Conservation (phyloP, 1,284 basidiomycete genomes). For the Pterula multifida region DNA sequence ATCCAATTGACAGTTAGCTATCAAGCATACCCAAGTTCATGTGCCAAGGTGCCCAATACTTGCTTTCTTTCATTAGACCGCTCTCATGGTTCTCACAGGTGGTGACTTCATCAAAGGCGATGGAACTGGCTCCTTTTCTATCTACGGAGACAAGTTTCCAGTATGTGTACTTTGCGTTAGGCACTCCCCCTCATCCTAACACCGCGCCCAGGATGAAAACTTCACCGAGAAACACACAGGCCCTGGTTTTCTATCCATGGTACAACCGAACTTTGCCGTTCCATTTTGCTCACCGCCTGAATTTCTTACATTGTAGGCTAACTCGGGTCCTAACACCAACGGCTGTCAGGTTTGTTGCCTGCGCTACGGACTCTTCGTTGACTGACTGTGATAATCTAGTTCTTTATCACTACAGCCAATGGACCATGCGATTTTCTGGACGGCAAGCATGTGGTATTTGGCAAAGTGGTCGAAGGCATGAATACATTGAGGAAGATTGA, state of each 20-base stretch:
- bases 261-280: conserved; percentile 20
- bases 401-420: conserved; percentile 93
- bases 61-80: conserved; percentile 1
- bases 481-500: conserved; percentile 90
- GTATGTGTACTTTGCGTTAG: conserved; percentile 27
- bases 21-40: conserved; percentile 59
- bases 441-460: conserved; percentile 91
- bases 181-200: background rate
- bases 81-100: conserved; percentile 26
- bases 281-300: conserved; percentile 1
- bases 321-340: conserved; percentile 87
- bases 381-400: conserved; percentile 43
- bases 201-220: conserved; percentile 69
- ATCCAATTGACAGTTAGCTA: conserved; percentile 6
- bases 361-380: background rate
- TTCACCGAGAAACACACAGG: conserved; percentile 84
- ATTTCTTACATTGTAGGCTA: conserved; percentile 45
- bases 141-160: conserved; percentile 89
- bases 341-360: conserved; percentile 63
- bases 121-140: conserved; percentile 89
- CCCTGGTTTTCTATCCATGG: conserved; percentile 82
- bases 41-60: conserved; percentile 57
- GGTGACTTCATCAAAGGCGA: conserved; percentile 86
- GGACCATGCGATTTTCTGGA: conserved; percentile 77
- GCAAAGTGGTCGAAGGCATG: conserved; percentile 81